Percentiles rank a stretch among this genome's conserved stretches.
Conservation (phyloP, 495 filamentous ascomycete species). For the Astrothelium subdiscretum region DNA sequence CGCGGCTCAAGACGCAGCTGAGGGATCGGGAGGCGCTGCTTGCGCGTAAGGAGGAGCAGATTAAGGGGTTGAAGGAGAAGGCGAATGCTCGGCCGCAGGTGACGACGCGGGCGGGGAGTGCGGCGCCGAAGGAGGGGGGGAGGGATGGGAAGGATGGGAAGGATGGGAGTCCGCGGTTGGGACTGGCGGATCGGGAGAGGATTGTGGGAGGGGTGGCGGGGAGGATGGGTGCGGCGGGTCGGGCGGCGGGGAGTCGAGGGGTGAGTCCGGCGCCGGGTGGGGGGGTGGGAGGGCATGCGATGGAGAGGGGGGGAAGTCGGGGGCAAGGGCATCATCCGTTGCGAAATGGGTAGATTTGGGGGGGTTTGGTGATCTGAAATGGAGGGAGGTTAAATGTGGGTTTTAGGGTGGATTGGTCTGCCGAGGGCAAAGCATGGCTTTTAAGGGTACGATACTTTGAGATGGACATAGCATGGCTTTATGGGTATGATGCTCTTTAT, state of each 20-base stretch:
- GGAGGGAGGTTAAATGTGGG: not conserved
- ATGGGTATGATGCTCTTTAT: no score
- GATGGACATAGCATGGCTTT: no score
- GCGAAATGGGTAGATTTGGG: conserved; percentile 6
- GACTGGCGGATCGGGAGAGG: not conserved
- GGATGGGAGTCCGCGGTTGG: conserved; percentile 13
- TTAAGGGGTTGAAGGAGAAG: conserved; percentile 13
- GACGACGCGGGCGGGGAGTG: conserved; percentile 16
- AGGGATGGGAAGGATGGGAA: no score
- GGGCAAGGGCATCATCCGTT: conserved; percentile 8
- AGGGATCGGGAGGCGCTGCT: conserved; percentile 12
- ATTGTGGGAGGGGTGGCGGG: conserved; percentile 15
- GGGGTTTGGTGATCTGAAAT: not conserved
- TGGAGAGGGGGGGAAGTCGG: not conserved
- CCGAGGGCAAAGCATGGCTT: no score
- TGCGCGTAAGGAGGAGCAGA: conserved; percentile 16
- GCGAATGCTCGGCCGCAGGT: conserved; percentile 9
- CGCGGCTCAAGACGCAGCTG: conserved; percentile 9
- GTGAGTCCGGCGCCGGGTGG: not conserved
- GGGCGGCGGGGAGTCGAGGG: conserved; percentile 12
- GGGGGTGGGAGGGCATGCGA: not conserved
- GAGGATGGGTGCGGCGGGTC: conserved; percentile 11
- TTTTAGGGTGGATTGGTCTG: no score
- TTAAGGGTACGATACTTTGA: no score
- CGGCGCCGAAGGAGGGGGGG: conserved; percentile 13